Base-by-base conservation (phyloP, 768 basidiomycete genomes). In the Strobilomyces echinocephalus region DNA sequence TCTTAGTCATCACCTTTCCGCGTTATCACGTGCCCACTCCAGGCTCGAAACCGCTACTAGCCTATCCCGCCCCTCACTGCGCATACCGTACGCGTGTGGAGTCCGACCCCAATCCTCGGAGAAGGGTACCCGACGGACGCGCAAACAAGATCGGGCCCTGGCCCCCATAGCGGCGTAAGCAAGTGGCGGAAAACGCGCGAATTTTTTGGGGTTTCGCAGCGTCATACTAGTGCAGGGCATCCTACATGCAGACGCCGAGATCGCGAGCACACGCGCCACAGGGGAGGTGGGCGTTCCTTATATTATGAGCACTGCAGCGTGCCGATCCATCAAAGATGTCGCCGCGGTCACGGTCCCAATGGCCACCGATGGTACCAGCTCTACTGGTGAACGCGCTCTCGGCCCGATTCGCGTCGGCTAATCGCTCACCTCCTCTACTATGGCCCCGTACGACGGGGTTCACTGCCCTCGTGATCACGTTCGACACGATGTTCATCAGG, bases 211-310 rank as follows among this genome's bases (percentile, higher is more conserved):
- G n/a, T n/a, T n/a, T n/a, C n/a, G n/a, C n/a, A n/a, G n/a, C n/a
- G n/a, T n/a, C n/a, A n/a, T n/a, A n/a, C n/a, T n/a, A n/a, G 85
- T 90, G 9, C 90, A 91, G 61, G 84, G 81, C 8, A 82, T 88
- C 54, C 77, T 89, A 57, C 79, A 85, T 56, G 69, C 77, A 7
- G 86, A 86, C 41, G 91, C 77, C 1, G 92, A 94, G 62, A 68
- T 87, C 21, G 88, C 83, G 1, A 74, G 80, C 5, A 86, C 89
- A 1, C 75, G 77, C 1, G 88, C 87, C 1, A 88, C 83, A 0
- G 74, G 69, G 8, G 80, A 75, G 14, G 72, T 88, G 5, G 79
- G 79, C 0, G 70, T 93, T 5, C 85, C 88, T 0, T 85, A 79
- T 62, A 83, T 87, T 58, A 77, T 94, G 69, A 90, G 88, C 60